phyloP scores from a whole-genome alignment of 1,284 basidiomycete species.

The Athelia psychrophila region DNA sequence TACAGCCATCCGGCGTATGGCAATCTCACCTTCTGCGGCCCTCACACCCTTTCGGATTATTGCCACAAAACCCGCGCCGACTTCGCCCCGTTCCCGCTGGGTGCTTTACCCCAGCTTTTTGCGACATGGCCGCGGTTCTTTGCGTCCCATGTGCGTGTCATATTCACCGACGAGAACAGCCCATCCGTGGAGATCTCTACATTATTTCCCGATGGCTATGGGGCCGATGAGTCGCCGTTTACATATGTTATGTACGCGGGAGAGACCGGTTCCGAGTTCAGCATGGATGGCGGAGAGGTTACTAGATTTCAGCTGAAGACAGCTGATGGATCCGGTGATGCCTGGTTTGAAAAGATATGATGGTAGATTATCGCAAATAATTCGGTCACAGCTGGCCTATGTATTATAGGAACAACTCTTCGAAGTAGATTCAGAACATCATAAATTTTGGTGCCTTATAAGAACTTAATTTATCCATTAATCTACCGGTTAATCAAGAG shows the following conservation, averaged over 20 bases:
- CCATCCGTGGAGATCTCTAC: constrained; percentile 14
- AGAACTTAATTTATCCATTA: too few species aligned
- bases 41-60: constrained; percentile 20
- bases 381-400: too few species aligned
- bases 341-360: constrained; percentile 33
- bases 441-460: too few species aligned
- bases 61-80: constrained; percentile 19
- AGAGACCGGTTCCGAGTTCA: constrained; percentile 14
- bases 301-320: constrained; percentile 21
- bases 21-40: constrained; percentile 29
- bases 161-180: constrained; percentile 6
- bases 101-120: constrained; percentile 15
- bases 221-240: constrained; percentile 25
- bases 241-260: constrained; percentile 7
- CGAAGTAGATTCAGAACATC: too few species aligned
- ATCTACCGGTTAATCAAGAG: too few species aligned
- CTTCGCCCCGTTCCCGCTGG: constrained; percentile 22
- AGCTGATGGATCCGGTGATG: constrained; percentile 18
- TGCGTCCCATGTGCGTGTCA: constrained; percentile 25
- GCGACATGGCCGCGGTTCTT: constrained; percentile 24
- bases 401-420: too few species aligned
- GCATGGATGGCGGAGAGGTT: constrained; percentile 16
- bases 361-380: too few species aligned
- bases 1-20: constrained; percentile 33
- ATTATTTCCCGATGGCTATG: constrained; percentile 25